Conservation (phyloP, 192 early-diverging fungal genomes). For the Phlyctochytrium bullatum region DNA sequence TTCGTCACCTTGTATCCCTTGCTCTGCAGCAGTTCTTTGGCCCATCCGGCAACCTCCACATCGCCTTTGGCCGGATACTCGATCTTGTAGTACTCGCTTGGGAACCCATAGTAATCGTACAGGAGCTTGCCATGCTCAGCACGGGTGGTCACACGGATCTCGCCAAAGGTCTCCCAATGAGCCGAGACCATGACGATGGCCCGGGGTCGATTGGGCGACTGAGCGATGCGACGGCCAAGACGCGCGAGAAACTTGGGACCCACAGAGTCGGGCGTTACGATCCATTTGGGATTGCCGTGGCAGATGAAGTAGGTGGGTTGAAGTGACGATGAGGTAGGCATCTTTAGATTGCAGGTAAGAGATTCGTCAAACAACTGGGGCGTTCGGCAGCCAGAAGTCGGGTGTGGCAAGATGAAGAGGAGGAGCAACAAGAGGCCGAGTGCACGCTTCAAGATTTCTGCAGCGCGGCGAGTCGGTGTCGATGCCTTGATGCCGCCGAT, state of each 20-base stretch:
- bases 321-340: too few relatives aligned
- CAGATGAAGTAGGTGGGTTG: conserved; percentile 26
- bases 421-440: too few relatives aligned
- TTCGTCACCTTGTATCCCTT: conserved; percentile 28
- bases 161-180: conserved; percentile 50
- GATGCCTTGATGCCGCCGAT: too few relatives aligned
- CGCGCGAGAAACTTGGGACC: conserved; percentile 19
- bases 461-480: too few relatives aligned
- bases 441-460: too few relatives aligned
- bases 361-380: too few relatives aligned
- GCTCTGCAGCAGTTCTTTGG: conserved; percentile 21
- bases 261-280: conserved; percentile 7
- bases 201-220: conserved; percentile 16
- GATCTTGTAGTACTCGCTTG: conserved; percentile 42
- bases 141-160: conserved; percentile 10
- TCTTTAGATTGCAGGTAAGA: too few relatives aligned
- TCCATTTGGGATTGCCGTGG: conserved; percentile 22
- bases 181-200: conserved; percentile 43
- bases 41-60: conserved; percentile 37
- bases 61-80: conserved; percentile 41
- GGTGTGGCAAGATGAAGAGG: too few relatives aligned
- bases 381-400: too few relatives aligned
- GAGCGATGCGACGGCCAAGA: conserved; percentile 16
- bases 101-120: conserved; percentile 59
- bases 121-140: conserved; percentile 29